A percentile compares a stretch with the other conserved stretches of the same genome.
Conservation (phyloP, 2,329 filamentous ascomycete species). For the Lasiodiplodia theobromae region DNA sequence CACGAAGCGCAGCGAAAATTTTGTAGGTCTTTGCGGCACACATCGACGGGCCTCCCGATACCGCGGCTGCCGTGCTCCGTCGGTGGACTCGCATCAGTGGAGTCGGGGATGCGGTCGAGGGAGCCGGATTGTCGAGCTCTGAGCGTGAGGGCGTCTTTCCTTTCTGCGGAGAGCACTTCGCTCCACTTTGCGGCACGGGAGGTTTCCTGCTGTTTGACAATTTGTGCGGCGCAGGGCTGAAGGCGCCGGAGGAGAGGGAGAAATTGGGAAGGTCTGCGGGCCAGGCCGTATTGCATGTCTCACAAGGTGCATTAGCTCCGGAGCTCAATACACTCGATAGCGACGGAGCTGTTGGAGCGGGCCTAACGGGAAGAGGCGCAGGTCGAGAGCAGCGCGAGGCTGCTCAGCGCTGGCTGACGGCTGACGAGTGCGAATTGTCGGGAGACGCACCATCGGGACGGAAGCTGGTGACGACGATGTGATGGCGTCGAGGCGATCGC, state of each 20-base stretch:
- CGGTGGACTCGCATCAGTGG: slow-evolving; percentile 6
- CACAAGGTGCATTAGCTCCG: background rate
- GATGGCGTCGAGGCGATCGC: background rate
- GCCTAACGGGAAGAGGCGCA: background rate
- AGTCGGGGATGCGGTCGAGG: background rate
- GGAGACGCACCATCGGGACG: background rate
- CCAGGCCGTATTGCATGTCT: slow-evolving; percentile 7
- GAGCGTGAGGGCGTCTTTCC: slow-evolving; percentile 1
- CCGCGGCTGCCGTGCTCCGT: background rate
- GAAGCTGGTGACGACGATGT: background rate
- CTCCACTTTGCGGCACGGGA: background rate
- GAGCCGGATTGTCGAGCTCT: slow-evolving; percentile 13
- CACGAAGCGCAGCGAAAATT: background rate
- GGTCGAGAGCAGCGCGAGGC: background rate
- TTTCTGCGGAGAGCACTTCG: background rate
- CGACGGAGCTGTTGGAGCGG: background rate
- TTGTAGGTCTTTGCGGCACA: background rate
- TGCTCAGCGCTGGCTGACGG: background rate
- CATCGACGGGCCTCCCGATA: background rate
- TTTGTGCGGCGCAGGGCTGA: slow-evolving; percentile 8
- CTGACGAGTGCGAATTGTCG: background rate
- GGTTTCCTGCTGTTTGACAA: no score
- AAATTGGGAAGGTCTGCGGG: slow-evolving; percentile 3
- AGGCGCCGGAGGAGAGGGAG: background rate
- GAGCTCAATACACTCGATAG: background rate